A percentile compares a stretch with the other conserved stretches of the same genome.
These are phyloP conservation scores for Bombardia bombarda DNA, from an alignment of 495 filamentous ascomycete genomes.

Conservation along the genomic window DNA sequence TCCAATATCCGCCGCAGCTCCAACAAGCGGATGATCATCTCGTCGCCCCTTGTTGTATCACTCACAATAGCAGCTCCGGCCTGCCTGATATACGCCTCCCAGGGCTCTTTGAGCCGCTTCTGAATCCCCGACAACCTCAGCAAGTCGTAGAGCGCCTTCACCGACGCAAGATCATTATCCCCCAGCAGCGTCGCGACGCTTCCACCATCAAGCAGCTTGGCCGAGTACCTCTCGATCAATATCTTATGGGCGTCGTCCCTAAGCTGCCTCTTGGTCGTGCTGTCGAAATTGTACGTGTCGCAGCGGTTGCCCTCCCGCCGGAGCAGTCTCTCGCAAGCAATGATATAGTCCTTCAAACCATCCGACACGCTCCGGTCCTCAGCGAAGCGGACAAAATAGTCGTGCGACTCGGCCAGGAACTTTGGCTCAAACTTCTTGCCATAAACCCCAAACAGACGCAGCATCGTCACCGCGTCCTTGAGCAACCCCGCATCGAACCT, in stretches of 20 bases:
- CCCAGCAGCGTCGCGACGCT: slow-evolving; percentile 63
- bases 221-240: slow-evolving; percentile 54
- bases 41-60: slow-evolving; percentile 64
- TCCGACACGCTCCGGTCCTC: slow-evolving; percentile 45
- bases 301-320: slow-evolving; percentile 63
- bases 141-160: slow-evolving; percentile 70
- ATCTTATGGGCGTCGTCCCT: slow-evolving; percentile 60
- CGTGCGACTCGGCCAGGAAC: slow-evolving; percentile 57
- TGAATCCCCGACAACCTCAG: slow-evolving; percentile 59
- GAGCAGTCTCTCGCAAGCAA: slow-evolving; percentile 56
- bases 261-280: slow-evolving; percentile 69
- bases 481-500: slow-evolving; percentile 50
- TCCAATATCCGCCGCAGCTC: slow-evolving; percentile 77
- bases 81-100: slow-evolving; percentile 67
- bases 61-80: slow-evolving; percentile 74
- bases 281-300: slow-evolving; percentile 69
- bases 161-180: slow-evolving; percentile 52
- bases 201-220: slow-evolving; percentile 50
- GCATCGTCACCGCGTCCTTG: slow-evolving; percentile 64
- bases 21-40: slow-evolving; percentile 83
- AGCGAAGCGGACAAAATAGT: slow-evolving; percentile 59
- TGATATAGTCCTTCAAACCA: slow-evolving; percentile 63
- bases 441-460: slow-evolving; percentile 76
- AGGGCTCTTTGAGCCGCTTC: slow-evolving; percentile 57
- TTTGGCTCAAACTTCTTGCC: slow-evolving; percentile 65